Base-by-base conservation (phyloP, 2,329 filamentous ascomycete species). In the Alternaria gaisen region DNA sequence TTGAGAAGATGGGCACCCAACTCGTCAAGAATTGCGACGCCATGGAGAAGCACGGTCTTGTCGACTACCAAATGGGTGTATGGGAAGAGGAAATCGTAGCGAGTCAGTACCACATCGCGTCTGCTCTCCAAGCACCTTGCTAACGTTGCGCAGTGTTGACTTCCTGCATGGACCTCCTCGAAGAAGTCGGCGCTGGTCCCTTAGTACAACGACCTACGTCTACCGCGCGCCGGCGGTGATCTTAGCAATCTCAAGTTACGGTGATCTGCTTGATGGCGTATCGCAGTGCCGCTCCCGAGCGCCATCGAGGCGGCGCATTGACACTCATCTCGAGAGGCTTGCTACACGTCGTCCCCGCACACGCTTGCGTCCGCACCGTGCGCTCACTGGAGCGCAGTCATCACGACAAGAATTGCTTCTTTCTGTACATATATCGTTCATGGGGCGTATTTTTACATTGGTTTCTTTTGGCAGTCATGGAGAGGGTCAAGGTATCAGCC, bases 11-110 rank as follows among this genome's bases (percentile, higher is more conserved):
- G 86, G 93, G 92, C 12, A 90, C 90, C 56, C 91, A 97, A 71
- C 80, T 99, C 30, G 86, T 97, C 57, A 86, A 89, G 52, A 83
- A 97, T 52, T 97, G 94, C 76, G 93, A 98, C 76, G 87, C 87
- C 52, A 87, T 98, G 64, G 94, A 98, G 79, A 90, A 91, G 68
- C 90, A 96, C 75, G 95, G 95, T n/a, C 82, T 99, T 48, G 93
- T 99, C 11, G 95, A 99, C 80, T 99, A 98, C 77, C 91, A 98
- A 73, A 96, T 97, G 82, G 95, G 95, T 9, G 92, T 98, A 26
- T 96, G 93, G 87, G 95, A 98, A 80, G 94, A 98, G 75, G 89
- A 92, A 74, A 97, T 98, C 70, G 87, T 95, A 69, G 86, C 87
- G 60, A 86, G 94, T 97, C 83, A 80, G 91, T 85, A 28, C 42